phyloP scores from a whole-genome alignment of 495 filamentous ascomycete species.

The Annulohypoxylon bovei region DNA sequence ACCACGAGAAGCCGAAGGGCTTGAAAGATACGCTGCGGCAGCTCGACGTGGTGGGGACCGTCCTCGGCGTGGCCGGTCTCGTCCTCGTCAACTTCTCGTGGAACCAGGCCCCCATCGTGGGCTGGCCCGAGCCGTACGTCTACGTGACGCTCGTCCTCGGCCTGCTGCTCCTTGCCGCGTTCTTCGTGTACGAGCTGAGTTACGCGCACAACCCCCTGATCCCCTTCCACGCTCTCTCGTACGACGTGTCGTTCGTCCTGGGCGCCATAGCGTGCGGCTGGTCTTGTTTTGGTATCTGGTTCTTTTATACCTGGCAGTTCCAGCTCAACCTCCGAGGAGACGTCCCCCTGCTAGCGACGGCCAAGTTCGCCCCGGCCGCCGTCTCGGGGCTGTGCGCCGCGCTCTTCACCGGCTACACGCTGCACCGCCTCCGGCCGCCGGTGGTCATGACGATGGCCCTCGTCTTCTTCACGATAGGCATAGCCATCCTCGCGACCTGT shows the following conservation, averaged over 20 bases:
- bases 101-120: conserved; percentile 69
- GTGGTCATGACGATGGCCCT: conserved; percentile 63
- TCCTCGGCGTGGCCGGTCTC: conserved; percentile 64
- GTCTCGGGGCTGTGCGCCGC: conserved; percentile 61
- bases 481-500: conserved; percentile 56
- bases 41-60: conserved; percentile 62
- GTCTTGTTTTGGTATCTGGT: conserved; percentile 69
- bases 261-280: conserved; percentile 66
- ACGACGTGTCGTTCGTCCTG: conserved; percentile 64
- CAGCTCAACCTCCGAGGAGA: conserved; percentile 58
- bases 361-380: conserved; percentile 56
- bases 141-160: conserved; percentile 67
- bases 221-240: conserved; percentile 60
- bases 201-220: conserved; percentile 61
- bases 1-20: conserved; percentile 27
- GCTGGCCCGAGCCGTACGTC: conserved; percentile 65
- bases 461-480: conserved; percentile 57
- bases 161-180: conserved; percentile 58
- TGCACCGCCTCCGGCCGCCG: conserved; percentile 52
- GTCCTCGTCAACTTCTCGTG: conserved; percentile 68
- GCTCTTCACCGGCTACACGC: conserved; percentile 58
- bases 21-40: conserved; percentile 34
- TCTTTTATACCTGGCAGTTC: conserved; percentile 67
- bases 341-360: conserved; percentile 57
- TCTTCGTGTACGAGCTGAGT: conserved; percentile 61